Conservation (phyloP, 805 yeast species). For the Monosporozyma aerobia region DNA sequence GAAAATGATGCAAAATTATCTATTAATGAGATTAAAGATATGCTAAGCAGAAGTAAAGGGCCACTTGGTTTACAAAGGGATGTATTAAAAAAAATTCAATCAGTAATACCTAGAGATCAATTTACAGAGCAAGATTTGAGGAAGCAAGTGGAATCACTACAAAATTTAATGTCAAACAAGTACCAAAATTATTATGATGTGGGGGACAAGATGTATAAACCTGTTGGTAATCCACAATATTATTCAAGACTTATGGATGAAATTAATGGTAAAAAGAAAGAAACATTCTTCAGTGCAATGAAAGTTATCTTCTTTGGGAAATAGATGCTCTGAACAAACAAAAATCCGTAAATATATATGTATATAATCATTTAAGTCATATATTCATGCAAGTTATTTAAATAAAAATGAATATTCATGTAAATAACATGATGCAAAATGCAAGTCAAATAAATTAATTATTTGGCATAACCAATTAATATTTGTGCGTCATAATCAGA, state of each 20-base stretch:
- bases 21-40: constrained; percentile 34
- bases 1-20: constrained; percentile 31
- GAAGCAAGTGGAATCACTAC: constrained; percentile 50
- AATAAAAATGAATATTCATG: neutral
- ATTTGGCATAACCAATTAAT: constrained; percentile 26
- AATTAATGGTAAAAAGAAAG: constrained; percentile 62
- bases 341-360: neutral
- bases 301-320: constrained; percentile 72
- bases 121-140: constrained; percentile 40
- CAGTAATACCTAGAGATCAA: constrained; percentile 39
- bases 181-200: constrained; percentile 55
- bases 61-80: constrained; percentile 40
- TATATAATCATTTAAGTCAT: neutral
- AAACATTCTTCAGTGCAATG: constrained; percentile 53
- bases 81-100: constrained; percentile 36
- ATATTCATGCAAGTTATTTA: neutral
- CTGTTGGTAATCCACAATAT: constrained; percentile 80
- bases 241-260: constrained; percentile 64
- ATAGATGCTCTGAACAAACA: constrained; percentile 16
- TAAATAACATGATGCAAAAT: neutral
- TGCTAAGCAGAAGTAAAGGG: constrained; percentile 28
- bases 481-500: constrained; percentile 5
- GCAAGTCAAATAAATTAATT: neutral
- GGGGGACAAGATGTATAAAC: constrained; percentile 57
- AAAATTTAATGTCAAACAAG: constrained; percentile 49